These are phyloP conservation scores for Groenewaldozyma auringiensis DNA, from an alignment of 1,139 yeast species.

Conservation along the genomic window DNA sequence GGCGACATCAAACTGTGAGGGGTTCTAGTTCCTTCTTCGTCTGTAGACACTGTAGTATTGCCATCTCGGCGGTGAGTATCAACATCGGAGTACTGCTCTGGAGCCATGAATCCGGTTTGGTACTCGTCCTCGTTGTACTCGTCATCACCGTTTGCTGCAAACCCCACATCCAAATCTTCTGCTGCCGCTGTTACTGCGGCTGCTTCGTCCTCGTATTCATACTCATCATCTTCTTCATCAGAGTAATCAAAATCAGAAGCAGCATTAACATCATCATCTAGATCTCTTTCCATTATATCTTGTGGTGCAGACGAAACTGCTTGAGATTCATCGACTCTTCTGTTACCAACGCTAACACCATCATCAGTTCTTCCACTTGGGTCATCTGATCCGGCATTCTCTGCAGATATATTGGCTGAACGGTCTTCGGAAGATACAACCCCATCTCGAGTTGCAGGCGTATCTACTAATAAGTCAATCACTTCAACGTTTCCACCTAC, in stretches of 20 bases:
- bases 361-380: not conserved
- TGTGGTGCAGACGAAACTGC: constrained; percentile 6
- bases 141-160: constrained; percentile 2
- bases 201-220: constrained; percentile 11
- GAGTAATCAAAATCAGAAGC: constrained; percentile 11
- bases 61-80: no score
- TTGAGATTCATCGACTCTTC: not conserved
- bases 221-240: constrained; percentile 18
- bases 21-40: not conserved
- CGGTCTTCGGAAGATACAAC: constrained; percentile 3
- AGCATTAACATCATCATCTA: constrained; percentile 20
- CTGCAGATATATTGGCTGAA: not conserved
- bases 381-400: not conserved
- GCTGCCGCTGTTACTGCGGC: constrained; percentile 14
- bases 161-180: constrained; percentile 8
- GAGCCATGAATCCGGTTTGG: constrained; percentile 15
- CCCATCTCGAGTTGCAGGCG: not conserved
- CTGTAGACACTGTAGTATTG: not conserved
- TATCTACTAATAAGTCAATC: constrained; percentile 15
- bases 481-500: constrained; percentile 18
- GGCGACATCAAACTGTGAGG: not conserved
- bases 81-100: constrained; percentile 13
- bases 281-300: constrained; percentile 9
- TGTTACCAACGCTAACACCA: not conserved
- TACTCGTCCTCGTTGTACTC: constrained; percentile 15